Percentiles rank a stretch among this genome's conserved stretches.
Evolutionary conservation across 2,329 filamentous ascomycete species (phyloP).

Genomic region (Aspergillus japonicus): DNA sequence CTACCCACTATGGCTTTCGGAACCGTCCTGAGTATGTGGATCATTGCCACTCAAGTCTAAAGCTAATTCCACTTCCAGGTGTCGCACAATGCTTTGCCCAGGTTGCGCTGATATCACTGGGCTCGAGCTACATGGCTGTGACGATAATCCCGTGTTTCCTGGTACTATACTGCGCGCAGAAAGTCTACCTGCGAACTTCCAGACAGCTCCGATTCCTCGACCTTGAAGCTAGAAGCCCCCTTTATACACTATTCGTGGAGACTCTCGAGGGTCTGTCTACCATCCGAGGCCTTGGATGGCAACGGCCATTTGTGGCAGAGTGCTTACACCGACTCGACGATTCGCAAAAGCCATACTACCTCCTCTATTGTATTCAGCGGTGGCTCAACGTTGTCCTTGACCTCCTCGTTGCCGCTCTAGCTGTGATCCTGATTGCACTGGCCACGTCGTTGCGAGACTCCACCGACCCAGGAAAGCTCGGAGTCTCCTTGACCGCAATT

Average conservation of each 20-base stretch:
- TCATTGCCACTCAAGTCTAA: rapidly evolving
- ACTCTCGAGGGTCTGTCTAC: neutral
- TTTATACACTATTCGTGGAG: neutral
- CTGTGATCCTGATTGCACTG: neutral
- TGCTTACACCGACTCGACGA: neutral
- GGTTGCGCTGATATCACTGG: neutral
- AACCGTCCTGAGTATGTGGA: neutral
- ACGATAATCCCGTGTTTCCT: neutral
- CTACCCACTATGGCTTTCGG: conserved; percentile 1
- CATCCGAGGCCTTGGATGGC: neutral
- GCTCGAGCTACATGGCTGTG: conserved; percentile 1
- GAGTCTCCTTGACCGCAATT: neutral
- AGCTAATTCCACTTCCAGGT: neutral
- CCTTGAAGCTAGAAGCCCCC: neutral
- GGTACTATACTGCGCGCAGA: neutral
- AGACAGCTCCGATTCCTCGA: conserved; percentile 1
- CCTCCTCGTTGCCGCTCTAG: neutral
- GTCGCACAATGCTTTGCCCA: conserved; percentile 2
- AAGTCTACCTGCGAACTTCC: neutral
- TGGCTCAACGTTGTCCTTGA: conserved; percentile 3
- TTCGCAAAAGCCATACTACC: conserved; percentile 1
- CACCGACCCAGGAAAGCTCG: neutral
- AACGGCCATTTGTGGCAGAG: neutral
- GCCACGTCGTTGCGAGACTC: neutral
- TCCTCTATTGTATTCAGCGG: conserved; percentile 2